Base-by-base conservation (phyloP, 2,329 filamentous ascomycete genomes). In the Colletotrichum gloeosporioides region DNA sequence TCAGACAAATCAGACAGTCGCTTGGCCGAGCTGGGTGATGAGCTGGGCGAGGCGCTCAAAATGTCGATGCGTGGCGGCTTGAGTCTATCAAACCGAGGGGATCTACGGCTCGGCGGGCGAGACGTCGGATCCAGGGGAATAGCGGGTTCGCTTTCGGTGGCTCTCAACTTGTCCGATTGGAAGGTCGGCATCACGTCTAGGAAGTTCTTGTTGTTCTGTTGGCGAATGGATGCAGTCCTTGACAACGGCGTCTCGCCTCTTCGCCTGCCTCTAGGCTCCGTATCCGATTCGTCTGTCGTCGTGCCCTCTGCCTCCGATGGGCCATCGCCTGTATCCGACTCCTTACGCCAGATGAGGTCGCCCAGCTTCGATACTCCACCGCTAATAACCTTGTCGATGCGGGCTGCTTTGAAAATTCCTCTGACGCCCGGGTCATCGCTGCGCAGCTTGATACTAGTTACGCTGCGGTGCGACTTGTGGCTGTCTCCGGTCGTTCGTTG, bases 331-430 rank as follows among this genome's bases (percentile, higher is more conserved):
- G 36, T 39, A 8, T 84, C 83, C 5, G 81, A 81, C 8, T 92
- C 90, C 76, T 88, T 91, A 78, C 87, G 89, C 89, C 91, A 92
- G 27, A 92, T 78, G 69, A 92, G 85, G 67, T 92, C 90, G 34
- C 90, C 88, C 16, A 92, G 83, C 79, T 89, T 91, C 31, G 89
- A 90, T 8, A 92, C 89, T 29, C 90, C 85, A 8, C 87, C 90
- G 31, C 90, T 89, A 61, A 98, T 90, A 34, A 95, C 89, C 34
- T 92, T 94, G 77, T 95, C 94, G 77, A 96, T 92, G 71, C 94
- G 90, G 66, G 92, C 91, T 4, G 93, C 93, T 85, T 95, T 96
- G 85, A 98, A 94, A 64, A 98, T 93, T 8, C 93, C 92, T 57
- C 93, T 91, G 10, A 95, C 88, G 44, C 91, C 92, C 12, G 84